Evolutionary conservation across 768 basidiomycete genomes (phyloP).

Genomic region (Brasilioporus rufonigricans): DNA sequence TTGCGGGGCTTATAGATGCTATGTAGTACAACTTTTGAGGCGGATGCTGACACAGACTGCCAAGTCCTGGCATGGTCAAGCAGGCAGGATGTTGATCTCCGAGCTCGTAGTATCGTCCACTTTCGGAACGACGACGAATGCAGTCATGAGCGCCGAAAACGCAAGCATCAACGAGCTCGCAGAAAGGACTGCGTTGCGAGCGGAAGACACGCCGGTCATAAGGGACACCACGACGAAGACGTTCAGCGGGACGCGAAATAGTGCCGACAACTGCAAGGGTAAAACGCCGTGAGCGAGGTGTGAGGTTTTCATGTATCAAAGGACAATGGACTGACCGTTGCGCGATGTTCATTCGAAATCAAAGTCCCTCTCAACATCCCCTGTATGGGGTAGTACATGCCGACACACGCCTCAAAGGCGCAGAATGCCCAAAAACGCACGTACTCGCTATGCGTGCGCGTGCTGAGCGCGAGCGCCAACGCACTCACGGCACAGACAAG

Average conservation of each 20-base stretch:
- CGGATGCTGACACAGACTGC: background rate
- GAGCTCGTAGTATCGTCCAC: slow-evolving; percentile 22
- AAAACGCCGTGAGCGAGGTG: background rate
- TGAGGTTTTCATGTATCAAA: background rate
- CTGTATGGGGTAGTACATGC: slow-evolving; percentile 78
- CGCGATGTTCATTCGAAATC: slow-evolving; percentile 69
- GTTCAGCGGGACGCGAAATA: slow-evolving; percentile 76
- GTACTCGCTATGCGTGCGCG: slow-evolving; percentile 43
- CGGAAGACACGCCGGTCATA: slow-evolving; percentile 65
- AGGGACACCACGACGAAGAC: slow-evolving; percentile 69
- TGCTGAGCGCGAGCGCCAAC: slow-evolving; percentile 51
- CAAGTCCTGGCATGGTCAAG: background rate
- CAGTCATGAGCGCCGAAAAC: slow-evolving; percentile 59
- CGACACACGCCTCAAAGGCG: slow-evolving; percentile 72
- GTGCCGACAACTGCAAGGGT: slow-evolving; percentile 50
- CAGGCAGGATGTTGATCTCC: slow-evolving; percentile 22
- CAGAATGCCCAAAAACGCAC: slow-evolving; percentile 73
- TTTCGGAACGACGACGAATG: slow-evolving; percentile 42
- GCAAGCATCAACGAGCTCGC: slow-evolving; percentile 56
- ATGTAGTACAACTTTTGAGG: background rate
- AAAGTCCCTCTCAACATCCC: slow-evolving; percentile 68
- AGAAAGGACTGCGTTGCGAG: slow-evolving; percentile 57
- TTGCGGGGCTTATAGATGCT: background rate
- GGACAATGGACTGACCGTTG: slow-evolving; percentile 49
- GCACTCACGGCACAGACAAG: slow-evolving; percentile 60